Evolutionary conservation across 2,329 filamentous ascomycete genomes (phyloP).

Genomic region (Cytospora mali): DNA sequence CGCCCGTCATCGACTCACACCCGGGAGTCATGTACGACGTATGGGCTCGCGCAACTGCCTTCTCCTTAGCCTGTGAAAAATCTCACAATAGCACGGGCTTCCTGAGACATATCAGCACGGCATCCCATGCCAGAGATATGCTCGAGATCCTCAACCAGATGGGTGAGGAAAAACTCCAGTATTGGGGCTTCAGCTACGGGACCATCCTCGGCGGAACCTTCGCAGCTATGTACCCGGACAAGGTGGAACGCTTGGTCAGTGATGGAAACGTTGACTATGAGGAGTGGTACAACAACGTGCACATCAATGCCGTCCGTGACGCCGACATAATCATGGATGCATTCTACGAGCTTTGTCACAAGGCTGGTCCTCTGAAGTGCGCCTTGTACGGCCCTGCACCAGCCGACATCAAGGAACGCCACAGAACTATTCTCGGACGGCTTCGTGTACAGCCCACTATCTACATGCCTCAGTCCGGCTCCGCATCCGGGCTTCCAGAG

Average conservation of each 20-base stretch:
- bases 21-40: constrained; percentile 49
- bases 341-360: constrained; percentile 58
- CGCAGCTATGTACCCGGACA: constrained; percentile 54
- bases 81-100: constrained; percentile 42
- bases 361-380: constrained; percentile 52
- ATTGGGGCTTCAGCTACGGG: constrained; percentile 60
- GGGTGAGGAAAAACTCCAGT: constrained; percentile 47
- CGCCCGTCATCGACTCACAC: constrained; percentile 50
- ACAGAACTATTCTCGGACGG: constrained; percentile 43
- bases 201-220: constrained; percentile 56
- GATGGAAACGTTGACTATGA: constrained; percentile 58
- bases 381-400: constrained; percentile 45
- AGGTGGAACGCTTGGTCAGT: constrained; percentile 52
- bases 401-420: constrained; percentile 42
- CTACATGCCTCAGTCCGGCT: constrained; percentile 36
- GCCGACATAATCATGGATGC: constrained; percentile 55
- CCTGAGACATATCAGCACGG: constrained; percentile 46
- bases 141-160: constrained; percentile 48
- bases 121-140: constrained; percentile 51
- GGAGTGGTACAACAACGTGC: constrained; percentile 52
- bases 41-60: constrained; percentile 46
- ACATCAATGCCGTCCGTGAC: constrained; percentile 54
- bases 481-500: constrained; percentile 46
- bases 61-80: constrained; percentile 47
- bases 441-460: constrained; percentile 49